phyloP scores from a whole-genome alignment of 495 filamentous ascomycete genomes.

The Penicillium parvum region DNA sequence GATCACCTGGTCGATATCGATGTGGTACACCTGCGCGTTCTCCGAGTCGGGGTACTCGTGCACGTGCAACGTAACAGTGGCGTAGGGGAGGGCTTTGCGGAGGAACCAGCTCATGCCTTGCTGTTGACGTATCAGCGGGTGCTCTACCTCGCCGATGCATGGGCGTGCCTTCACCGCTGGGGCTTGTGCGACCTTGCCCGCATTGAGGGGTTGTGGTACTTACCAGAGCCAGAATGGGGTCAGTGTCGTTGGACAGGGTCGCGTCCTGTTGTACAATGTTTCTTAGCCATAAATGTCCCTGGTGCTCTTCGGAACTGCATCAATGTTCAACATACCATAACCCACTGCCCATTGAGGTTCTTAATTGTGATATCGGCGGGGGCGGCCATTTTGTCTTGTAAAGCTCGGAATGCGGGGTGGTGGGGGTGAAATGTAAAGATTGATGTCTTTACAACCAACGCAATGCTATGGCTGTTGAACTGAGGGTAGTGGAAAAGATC shows the following conservation, averaged over 20 bases:
- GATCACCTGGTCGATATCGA: slow-evolving; percentile 75
- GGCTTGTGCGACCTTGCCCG: neutral
- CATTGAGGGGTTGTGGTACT: slow-evolving; percentile 2
- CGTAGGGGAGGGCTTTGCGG: slow-evolving; percentile 68
- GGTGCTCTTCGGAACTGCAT: neutral
- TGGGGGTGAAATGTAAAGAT: slow-evolving; percentile 1
- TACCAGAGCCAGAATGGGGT: slow-evolving; percentile 67
- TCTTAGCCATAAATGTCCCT: neutral
- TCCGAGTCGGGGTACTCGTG: slow-evolving; percentile 55
- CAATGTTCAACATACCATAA: slow-evolving; percentile 55
- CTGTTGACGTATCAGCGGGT: slow-evolving; percentile 27
- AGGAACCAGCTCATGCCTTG: slow-evolving; percentile 82
- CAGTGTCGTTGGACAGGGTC: slow-evolving; percentile 64
- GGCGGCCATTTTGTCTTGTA: slow-evolving; percentile 67
- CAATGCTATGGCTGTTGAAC: neutral
- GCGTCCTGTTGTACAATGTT: slow-evolving; percentile 60
- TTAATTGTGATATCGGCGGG: slow-evolving; percentile 66
- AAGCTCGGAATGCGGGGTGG: slow-evolving; percentile 12
- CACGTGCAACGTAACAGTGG: slow-evolving; percentile 67
- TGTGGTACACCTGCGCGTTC: slow-evolving; percentile 51
- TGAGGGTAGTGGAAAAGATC: neutral
- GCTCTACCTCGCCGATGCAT: neutral
- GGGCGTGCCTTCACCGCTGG: neutral
- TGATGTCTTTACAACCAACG: neutral
- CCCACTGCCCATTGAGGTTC: slow-evolving; percentile 72